Evolutionary conservation across 164 flowering plant species (phyloP), one percentile per base, ranked within the genome.

Genomic region (Berberis vulgaris): DNA sequence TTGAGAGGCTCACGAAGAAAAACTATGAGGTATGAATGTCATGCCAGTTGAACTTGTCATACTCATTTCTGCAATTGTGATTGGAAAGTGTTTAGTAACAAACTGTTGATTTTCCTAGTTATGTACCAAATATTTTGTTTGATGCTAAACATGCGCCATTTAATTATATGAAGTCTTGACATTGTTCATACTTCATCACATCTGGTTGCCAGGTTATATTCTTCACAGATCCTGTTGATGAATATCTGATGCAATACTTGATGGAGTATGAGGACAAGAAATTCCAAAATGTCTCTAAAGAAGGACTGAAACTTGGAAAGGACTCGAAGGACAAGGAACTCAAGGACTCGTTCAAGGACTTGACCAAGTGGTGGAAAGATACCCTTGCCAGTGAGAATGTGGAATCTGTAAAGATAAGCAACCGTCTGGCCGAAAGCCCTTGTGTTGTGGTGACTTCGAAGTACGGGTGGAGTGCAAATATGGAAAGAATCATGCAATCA

Each of bases 141-240:
- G 26, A 26, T 0, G 26, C 26, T 26, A 26, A 26, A 26, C 26
- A 26, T 26, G 26, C 26, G 26, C 26, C 0, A 26, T 26, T 26
- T 26, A 26, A 26, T 26, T 26, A 26, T 26, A 26, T 26, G 26
- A 26, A 26, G 26, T 26, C 26, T 26, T 26, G 26, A 26, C 26
- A 26, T 26, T 26, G 26, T 26, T 26, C 11, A 52, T 11, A 3
- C 4, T 10, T 52, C 3, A 2, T 52, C 6, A 54, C 26, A 26
- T 45, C 59, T 61, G 49, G n/a, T 44, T 54, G 39, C 50, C 84
- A 93, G 98, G 99, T 94, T 59, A 91, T 94, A 58, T 89, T 86
- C 88, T 88, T 94, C 82, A 91, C 97, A 0, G 99, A 94, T 77
- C 97, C 99, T 10, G 97, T 94, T 47, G 99, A 94, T 73, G 98